Evolutionary conservation across 129 eudicot species (phyloP).

Genomic region (Silybum marianum): DNA sequence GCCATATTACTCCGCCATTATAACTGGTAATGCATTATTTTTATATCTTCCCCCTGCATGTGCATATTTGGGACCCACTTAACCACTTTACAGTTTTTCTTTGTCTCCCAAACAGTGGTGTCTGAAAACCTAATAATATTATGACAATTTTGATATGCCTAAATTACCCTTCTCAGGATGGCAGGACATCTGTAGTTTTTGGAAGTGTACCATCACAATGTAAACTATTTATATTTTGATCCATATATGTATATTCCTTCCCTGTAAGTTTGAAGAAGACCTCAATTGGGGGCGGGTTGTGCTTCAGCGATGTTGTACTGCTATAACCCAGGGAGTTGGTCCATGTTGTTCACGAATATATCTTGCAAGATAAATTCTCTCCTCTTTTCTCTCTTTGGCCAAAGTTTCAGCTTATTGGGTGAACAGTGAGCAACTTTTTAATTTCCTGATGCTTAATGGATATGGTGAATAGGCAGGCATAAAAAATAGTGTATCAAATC

Average conservation of each 20-base stretch:
- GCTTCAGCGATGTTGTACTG: neutral
- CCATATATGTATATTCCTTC: neutral
- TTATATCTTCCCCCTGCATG: neutral
- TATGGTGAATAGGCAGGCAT: neutral
- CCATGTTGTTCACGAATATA: neutral
- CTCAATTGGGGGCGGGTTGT: neutral
- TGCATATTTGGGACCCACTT: neutral
- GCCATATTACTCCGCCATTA: conserved; percentile 85
- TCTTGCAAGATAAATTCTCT: neutral
- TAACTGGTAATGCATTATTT: conserved; percentile 59
- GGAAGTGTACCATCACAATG: neutral
- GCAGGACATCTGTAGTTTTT: neutral
- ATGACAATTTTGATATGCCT: neutral
- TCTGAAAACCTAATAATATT: neutral
- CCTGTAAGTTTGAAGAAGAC: neutral
- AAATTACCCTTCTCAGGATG: neutral
- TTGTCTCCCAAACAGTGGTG: neutral
- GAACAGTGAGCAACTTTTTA: neutral
- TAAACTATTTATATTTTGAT: neutral
- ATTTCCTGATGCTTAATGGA: neutral
- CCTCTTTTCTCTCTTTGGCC: neutral
- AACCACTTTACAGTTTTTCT: neutral
- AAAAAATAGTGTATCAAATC: neutral
- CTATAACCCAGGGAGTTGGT: neutral
- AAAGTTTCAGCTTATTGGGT: neutral